Base-by-base conservation (phyloP, 306 rosid genomes). In the Parietaria judaica region DNA sequence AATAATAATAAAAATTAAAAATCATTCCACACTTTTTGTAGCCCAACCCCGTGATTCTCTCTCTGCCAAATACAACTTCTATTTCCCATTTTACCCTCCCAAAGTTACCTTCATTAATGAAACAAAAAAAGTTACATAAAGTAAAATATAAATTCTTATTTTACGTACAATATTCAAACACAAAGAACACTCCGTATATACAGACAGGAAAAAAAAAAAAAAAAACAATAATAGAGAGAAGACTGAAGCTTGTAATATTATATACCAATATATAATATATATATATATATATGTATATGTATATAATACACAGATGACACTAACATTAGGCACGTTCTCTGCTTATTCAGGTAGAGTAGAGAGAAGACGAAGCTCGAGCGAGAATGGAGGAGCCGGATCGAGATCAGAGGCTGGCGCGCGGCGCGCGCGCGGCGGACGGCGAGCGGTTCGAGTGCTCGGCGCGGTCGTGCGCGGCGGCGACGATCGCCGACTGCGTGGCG, bases 401-500 rank as follows among this genome's bases (percentile, higher is more conserved):
- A 41, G 45, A 41, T 5, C 53, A 77, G 14, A 23, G 65, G 31
- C 36, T 8, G 60, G 52, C 59, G n/a, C 52, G 61, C 49, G 14
- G 66, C 55, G 38, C n/a, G 63, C 8, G 0, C 89, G 68, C 1
- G 83, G 66, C 13, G 71, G 54, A 1, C 87, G 62, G 3, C 53
- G 91, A 82, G 45, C n/a, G 31, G 48, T 62, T 80, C 0, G 83
- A 83, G 61, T 88, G 96, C 63, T 80, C 94, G 1, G 79, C 82
- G 9, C 70, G 76, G 73, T 79, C 96, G 39, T 82, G 96, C 79
- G 70, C 79, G 4, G 85, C 79, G 8, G 84, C 84, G 0, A 14
- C 77, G 56, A 46, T 88, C 7, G 82, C 87, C 0, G 96, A 88
- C 15, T 88, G 96, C 49, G 89, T 88, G 51, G 94, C 94, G 0